Conservation (phyloP, 768 basidiomycete species). For the Hebeloma cylindrosporum region DNA sequence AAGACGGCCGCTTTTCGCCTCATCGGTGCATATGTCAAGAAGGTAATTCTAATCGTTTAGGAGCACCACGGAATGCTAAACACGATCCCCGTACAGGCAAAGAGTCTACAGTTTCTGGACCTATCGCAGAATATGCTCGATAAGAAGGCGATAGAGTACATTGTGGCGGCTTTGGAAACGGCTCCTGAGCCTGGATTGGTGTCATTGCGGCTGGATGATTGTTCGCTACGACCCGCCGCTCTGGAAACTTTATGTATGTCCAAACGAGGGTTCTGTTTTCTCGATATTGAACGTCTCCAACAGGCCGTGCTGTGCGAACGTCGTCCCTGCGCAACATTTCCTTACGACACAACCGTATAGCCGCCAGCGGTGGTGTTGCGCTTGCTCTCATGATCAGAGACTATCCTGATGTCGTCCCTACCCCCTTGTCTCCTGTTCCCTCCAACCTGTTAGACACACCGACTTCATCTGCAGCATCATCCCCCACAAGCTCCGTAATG, state of each 20-base stretch:
- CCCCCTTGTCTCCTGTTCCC: slow-evolving; percentile 31
- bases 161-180: slow-evolving; percentile 64
- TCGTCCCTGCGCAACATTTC: slow-evolving; percentile 88
- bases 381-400: slow-evolving; percentile 96
- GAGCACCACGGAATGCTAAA: slow-evolving; percentile 1
- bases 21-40: slow-evolving; percentile 75
- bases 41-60: slow-evolving; percentile 41
- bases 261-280: background rate
- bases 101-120: slow-evolving; percentile 81
- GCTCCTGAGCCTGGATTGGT: slow-evolving; percentile 60
- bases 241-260: slow-evolving; percentile 79
- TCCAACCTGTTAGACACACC: slow-evolving; percentile 29
- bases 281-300: slow-evolving; percentile 6
- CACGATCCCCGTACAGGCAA: slow-evolving; percentile 48
- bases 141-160: slow-evolving; percentile 79
- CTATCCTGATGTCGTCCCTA: slow-evolving; percentile 77
- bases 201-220: slow-evolving; percentile 88
- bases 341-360: slow-evolving; percentile 85
- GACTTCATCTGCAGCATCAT: slow-evolving; percentile 36
- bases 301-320: slow-evolving; percentile 81
- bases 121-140: slow-evolving; percentile 85
- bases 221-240: slow-evolving; percentile 66
- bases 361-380: slow-evolving; percentile 81
- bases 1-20: slow-evolving; percentile 76
- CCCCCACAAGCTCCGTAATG: slow-evolving; percentile 34